phyloP scores from a whole-genome alignment of 306 rosid genomes.

The Ziziphus jujuba region DNA sequence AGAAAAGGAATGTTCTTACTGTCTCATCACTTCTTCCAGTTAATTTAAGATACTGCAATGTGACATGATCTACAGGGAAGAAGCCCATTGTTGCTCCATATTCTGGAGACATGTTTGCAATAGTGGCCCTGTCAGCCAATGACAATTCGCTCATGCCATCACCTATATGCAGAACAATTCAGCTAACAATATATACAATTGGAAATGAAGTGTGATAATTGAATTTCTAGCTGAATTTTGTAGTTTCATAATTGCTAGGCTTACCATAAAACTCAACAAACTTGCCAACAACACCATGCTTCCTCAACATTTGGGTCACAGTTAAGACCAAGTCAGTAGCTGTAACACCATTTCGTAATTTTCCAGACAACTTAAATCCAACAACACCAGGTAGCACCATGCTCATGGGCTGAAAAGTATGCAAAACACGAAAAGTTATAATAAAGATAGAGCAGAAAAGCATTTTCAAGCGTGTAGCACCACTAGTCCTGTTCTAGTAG shows the following conservation, averaged over 20 bases:
- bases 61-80: conserved; percentile 94
- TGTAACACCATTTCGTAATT: conserved; percentile 72
- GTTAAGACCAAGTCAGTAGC: conserved; percentile 95
- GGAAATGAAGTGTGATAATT: background rate
- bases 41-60: conserved; percentile 89
- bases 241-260: background rate
- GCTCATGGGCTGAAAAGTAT: conserved; percentile 71
- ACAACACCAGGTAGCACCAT: conserved; percentile 98
- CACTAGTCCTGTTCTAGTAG: too few species aligned
- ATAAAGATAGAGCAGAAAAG: too few species aligned
- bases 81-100: conserved; percentile 99
- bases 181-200: conserved; percentile 29
- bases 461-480: too few species aligned
- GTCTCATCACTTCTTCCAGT: conserved; percentile 95
- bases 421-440: too few species aligned
- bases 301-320: conserved; percentile 86
- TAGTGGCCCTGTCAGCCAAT: conserved; percentile 96
- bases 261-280: conserved; percentile 94
- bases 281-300: conserved; percentile 97
- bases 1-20: conserved; percentile 44
- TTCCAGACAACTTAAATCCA: conserved; percentile 88
- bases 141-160: conserved; percentile 90
- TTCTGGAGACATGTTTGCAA: conserved; percentile 99
- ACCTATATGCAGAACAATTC: conserved; percentile 35
- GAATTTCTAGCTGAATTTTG: background rate